Evolutionary conservation across 768 basidiomycete genomes (phyloP), one percentile per base, ranked within the genome.

Genomic region (Amanita subjunquillea): DNA sequence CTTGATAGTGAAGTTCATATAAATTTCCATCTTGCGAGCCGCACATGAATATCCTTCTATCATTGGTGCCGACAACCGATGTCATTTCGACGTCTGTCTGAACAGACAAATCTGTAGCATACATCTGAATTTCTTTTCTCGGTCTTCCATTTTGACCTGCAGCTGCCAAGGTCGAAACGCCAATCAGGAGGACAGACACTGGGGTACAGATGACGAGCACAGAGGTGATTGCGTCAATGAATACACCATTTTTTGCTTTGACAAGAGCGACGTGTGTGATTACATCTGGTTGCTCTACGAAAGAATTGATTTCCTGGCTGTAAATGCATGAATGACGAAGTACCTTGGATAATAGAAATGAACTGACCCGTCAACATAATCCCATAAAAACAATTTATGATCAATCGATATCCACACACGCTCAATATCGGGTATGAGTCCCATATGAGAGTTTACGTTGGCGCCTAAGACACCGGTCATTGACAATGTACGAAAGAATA

Each of bases 391-490:
- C 32, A 99, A 73, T 60, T 91, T 90, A 66, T 93, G 84, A 69
- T 97, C 92, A 54, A 95, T 87, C 8, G 91, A 87, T 57, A 97
- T 87, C 92, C 93, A 99, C 0, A 88, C 93, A 43, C 92, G 80
- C 59, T 95, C 91, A 56, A 98, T 89, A 60, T 94, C 89, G 23
- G 92, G 84, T 63, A 98, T 78, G 50, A 99, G 68, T 8, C 94
- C 94, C 86, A 96, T 87, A 61, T 88, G 84, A 15, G 87, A 82
- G 23, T 80, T 80, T 50, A 86, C 79, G 60, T 72, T 83, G 34
- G 79, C 75, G 52, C 75, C 87, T 90, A 62, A 55, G 60, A 17
- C 23, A 32, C 22, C 32, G 20, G 2, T 61, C 61, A 48, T 58
- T 41, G 41, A 6, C 37, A 27, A 17, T n/a, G 27, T 10, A 40